Evolutionary conservation across 306 rosid genomes (phyloP), one percentile per base, ranked within the genome.

Genomic region (Vigna reflexopilosa): DNA sequence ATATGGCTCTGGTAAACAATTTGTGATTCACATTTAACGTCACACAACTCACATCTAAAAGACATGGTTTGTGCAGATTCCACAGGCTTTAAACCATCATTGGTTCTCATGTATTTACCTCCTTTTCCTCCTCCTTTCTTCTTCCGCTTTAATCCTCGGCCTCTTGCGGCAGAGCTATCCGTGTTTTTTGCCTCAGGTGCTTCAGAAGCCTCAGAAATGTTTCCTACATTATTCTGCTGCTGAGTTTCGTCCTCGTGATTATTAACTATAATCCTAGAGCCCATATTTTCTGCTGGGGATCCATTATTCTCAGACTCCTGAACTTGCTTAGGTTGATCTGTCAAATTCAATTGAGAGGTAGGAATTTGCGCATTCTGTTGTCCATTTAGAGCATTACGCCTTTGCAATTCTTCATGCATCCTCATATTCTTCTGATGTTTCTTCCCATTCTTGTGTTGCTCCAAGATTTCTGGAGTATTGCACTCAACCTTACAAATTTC

Each of bases 401-500:
- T 86, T 89, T 89, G 94, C 82, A 88, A 83, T 82, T 81, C 88
- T 86, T 90, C 98, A 69, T 82, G 87, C 8, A 78, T 74, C 83
- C 69, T 86, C 81, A 88, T 50, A 77, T 86, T 89, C 88, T 93
- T 93, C 84, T 88, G 80, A 82, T 93, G 98, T 56, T 87, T 84
- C 89, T 89, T 93, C 76, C 98, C 98, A 61, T 86, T 88, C 83
- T 82, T 87, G 83, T 93, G 98, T 81, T 82, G 87, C 92, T 90
- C 96, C 77, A 93, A 81, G 82, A 91, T 87, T 83, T 93, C 94
- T 13, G 57, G 85, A 77, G 90, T 76, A 87, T 90, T 93, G 90
- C 98, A 93, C 87, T 88, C 93, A 76, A 89, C 91, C 85, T 90
- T 83, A 82, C 98, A 93, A 83, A 93, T 87, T 81, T 93, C 98